These are phyloP conservation scores for Scolecobasidium constrictum DNA, from an alignment of 2,329 filamentous ascomycete genomes.

Conservation along the genomic window DNA sequence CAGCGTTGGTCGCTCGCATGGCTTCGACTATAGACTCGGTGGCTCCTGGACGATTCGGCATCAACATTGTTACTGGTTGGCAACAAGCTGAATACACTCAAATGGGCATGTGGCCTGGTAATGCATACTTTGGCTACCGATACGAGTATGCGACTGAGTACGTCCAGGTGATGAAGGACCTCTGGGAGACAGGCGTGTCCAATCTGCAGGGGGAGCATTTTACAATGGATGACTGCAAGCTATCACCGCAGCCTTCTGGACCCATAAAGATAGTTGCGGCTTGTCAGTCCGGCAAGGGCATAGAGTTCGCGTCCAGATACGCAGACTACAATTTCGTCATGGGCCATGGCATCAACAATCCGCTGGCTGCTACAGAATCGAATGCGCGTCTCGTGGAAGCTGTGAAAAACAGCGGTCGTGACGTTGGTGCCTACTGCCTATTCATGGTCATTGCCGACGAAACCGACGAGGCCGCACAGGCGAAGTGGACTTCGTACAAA, in stretches of 20 bases:
- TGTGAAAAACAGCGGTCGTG: conserved; percentile 17
- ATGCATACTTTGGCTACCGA: conserved; percentile 20
- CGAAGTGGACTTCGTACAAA: conserved; percentile 23
- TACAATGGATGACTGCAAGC: conserved; percentile 24
- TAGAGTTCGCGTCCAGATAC: conserved; percentile 22
- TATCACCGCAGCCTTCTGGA: conserved; percentile 13
- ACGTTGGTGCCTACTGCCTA: conserved; percentile 24
- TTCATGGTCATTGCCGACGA: conserved; percentile 25
- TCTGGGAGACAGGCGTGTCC: conserved; percentile 21
- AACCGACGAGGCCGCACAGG: conserved; percentile 20
- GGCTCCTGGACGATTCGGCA: conserved; percentile 21
- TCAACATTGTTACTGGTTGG: conserved; percentile 26
- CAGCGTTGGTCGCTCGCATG: conserved; percentile 21
- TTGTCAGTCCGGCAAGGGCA: conserved; percentile 21
- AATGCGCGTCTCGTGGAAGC: conserved; percentile 21
- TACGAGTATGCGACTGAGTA: conserved; percentile 26
- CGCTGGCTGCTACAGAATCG: conserved; percentile 16
- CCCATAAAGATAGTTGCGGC: conserved; percentile 22
- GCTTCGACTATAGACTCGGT: conserved; percentile 22
- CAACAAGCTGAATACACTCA: conserved; percentile 23
- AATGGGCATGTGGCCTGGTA: conserved; percentile 24
- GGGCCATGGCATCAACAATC: conserved; percentile 22
- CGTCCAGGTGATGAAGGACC: conserved; percentile 23
- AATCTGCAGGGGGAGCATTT: conserved; percentile 24
- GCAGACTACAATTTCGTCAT: conserved; percentile 25